Evolutionary conservation across 441 rosid species (phyloP), one percentile per base, ranked within the genome.

Genomic region (Hura crepitans): DNA sequence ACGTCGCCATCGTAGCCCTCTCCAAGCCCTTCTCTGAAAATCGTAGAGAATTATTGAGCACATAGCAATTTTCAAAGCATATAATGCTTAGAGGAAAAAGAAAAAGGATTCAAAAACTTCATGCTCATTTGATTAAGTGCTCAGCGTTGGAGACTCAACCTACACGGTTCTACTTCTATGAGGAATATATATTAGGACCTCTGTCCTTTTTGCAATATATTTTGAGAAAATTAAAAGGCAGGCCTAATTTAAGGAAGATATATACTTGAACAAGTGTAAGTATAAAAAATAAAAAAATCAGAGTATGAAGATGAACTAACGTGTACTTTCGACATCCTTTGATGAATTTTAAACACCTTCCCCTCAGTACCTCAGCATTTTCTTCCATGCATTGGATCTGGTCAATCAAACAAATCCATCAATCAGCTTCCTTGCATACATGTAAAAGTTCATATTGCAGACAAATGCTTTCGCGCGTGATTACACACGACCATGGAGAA

Each of bases 301-400:
- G 13, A 59, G 17, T 5, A 25, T 22, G 50, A 25, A 49, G 22
- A 35, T 22, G 25, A n/a, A 73, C 97, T 72, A 82, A 96, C 99
- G 97, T 91, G 83, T 96, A 93, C 74, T 96, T 96, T 57, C 98
- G 85, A 75, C 96, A 89, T 71, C 97, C 97, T 86, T 96, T 96
- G 77, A 85, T 80, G 81, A 96, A 96, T 75, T 87, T 96, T 69
- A 91, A 80, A 84, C 97, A 87, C 80, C 97, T 85, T 75, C 87
- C 99, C 74, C 92, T 70, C 79, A 96, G 80, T 58, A 74, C 58
- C 77, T 96, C 98, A 0, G 92, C 91, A 82, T 81, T 87, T 83
- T 96, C 98, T 84, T 96, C 99, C 87, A 85, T 28, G 82, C 84
- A 76, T 79, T 96, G 98, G 68, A 95, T 84, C 99, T 95, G 23